Evolutionary conservation across 179 eudicot species (phyloP), one percentile per base, ranked within the genome.

Genomic region (Sideroxylon spinosum): DNA sequence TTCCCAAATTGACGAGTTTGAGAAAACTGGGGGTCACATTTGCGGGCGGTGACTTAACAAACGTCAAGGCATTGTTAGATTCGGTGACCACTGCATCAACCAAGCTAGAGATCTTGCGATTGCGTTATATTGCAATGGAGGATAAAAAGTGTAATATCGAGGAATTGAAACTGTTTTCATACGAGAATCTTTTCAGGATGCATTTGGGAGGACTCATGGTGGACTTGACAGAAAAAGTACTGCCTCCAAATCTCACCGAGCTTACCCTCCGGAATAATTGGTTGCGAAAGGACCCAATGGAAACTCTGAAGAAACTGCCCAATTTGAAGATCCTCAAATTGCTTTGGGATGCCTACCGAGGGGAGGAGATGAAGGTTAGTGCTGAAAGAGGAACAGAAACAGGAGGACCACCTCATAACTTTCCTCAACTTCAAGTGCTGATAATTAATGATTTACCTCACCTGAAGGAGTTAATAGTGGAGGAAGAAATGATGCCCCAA

Each of bases 171-270:
- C 6, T 56, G n/a, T 56, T 6, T 14, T 16, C 13, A 1, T 52
- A 10, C 16, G 14, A 52, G 56, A 52, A 52, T 52, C 56, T 52
- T 52, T 52, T 10, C 14, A 52, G 16, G 16, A 10, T 52, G 56
- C 56, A 52, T 52, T 14, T 52, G 44, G 56, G 2, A 4, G 56
- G 56, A 52, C 0, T 9, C 16, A 52, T 10, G 56, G 9, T n/a
- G 32, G 25, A 50, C 17, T 28, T 72, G 46, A 23, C 59, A 6
- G 1, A 23, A 1, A 4, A 29, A n/a, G 29, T 9, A 71, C 50
- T 78, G 17, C 76, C 81, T 19, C 76, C 76, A 60, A 78, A 71
- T 48, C 80, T 78, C 29, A 29, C 53, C 44, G 44, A 78, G 68
- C 55, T 78, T 46, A 69, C 75, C 2, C 29, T 78, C 4, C 6